A percentile compares a stretch with the other conserved stretches of the same genome.
These are phyloP conservation scores for Epithemia pelagica DNA, from an alignment of 108 stramenopile species.

Conservation along the genomic window DNA sequence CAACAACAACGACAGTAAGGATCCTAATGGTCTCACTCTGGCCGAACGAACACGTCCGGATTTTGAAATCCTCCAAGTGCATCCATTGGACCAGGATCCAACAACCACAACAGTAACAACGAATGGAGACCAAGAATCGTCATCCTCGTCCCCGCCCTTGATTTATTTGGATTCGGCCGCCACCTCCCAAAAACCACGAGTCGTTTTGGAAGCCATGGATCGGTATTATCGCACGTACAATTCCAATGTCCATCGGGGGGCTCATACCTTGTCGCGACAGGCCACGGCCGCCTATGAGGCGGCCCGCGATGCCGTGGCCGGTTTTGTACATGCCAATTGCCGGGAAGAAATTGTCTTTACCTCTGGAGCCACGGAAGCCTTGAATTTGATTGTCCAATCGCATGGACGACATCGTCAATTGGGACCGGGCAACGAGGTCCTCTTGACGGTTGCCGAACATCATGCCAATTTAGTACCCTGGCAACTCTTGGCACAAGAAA, in stretches of 20 bases:
- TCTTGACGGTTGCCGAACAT: conserved; percentile 91
- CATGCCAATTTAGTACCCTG: conserved; percentile 96
- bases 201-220: conserved; percentile 69
- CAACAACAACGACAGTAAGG: background rate
- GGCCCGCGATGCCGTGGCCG: conserved; percentile 72
- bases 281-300: conserved; percentile 88
- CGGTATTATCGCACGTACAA: conserved; percentile 69
- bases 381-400: conserved; percentile 85
- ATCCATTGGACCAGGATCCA: background rate
- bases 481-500: conserved; percentile 80
- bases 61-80: background rate
- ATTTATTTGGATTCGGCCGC: conserved; percentile 94
- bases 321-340: conserved; percentile 71
- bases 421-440: conserved; percentile 81
- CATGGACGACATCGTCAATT: conserved; percentile 38
- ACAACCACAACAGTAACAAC: background rate
- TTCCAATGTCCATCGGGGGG: conserved; percentile 94
- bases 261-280: conserved; percentile 75
- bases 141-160: conserved; percentile 14
- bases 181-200: conserved; percentile 90
- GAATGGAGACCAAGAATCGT: background rate
- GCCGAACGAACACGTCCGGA: conserved; percentile 1
- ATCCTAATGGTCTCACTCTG: too few relatives aligned
- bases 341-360: conserved; percentile 91
- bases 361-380: conserved; percentile 88